Conservation (phyloP, 148 eudicot genomes). For the Camellia japonica region DNA sequence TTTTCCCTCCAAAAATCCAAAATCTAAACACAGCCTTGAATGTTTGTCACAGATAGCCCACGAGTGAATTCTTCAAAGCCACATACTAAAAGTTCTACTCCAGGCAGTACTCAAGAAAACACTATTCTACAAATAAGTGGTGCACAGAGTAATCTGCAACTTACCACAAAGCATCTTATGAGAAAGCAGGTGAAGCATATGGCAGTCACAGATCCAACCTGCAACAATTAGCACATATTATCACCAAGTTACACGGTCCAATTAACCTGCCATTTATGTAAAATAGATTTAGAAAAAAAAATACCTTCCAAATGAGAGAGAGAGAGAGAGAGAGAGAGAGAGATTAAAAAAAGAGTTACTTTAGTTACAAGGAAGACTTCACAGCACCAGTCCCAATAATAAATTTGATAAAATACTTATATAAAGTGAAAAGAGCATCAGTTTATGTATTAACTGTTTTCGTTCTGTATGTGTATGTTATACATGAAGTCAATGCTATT, state of each 20-base stretch:
- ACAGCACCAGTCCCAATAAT: background rate
- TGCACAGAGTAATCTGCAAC: slow-evolving; percentile 20
- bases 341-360: background rate
- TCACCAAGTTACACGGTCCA: slow-evolving; percentile 12
- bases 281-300: background rate
- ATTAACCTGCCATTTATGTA: background rate
- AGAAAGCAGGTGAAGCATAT: slow-evolving; percentile 80
- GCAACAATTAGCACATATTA: slow-evolving; percentile 23
- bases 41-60: background rate
- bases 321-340: background rate
- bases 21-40: too few species aligned
- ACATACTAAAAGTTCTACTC: background rate
- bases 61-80: background rate
- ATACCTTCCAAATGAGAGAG: background rate
- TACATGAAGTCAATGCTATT: background rate
- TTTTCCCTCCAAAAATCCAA: too few species aligned
- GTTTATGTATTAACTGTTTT: background rate
- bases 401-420: background rate
- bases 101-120: background rate
- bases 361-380: background rate
- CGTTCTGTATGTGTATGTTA: background rate
- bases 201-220: slow-evolving; percentile 94
- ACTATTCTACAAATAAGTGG: background rate
- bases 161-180: slow-evolving; percentile 78
- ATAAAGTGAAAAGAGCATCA: background rate